phyloP scores from a whole-genome alignment of 345 rosid genomes.

The Gossypium longicalyx region DNA sequence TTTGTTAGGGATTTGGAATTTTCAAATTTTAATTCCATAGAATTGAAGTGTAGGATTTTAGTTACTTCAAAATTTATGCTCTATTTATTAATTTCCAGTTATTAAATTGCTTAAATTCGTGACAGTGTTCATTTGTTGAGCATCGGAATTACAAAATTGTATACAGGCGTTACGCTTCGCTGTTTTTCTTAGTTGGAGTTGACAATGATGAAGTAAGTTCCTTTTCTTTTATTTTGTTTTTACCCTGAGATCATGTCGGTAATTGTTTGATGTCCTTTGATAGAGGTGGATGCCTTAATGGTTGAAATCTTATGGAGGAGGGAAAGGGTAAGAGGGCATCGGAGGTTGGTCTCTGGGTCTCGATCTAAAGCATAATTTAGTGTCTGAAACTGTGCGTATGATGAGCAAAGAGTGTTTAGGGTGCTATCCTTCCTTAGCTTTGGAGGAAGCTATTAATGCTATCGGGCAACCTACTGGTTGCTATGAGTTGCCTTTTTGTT shows the following conservation, averaged over 20 bases:
- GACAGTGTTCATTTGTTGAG: constrained; percentile 95
- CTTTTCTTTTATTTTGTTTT: neutral
- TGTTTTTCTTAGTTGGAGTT: constrained; percentile 94
- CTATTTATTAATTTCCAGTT: neutral
- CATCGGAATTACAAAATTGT: constrained; percentile 98
- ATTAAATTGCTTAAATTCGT: neutral
- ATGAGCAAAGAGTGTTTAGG: neutral
- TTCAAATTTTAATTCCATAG: neutral
- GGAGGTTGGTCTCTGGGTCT: neutral
- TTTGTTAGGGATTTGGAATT: neutral
- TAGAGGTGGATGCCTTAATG: neutral
- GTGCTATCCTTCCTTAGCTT: neutral
- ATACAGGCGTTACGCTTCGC: constrained; percentile 88
- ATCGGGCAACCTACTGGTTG: neutral
- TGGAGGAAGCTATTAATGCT: neutral
- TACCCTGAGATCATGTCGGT: neutral
- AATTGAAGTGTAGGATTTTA: neutral
- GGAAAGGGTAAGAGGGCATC: too few relatives aligned
- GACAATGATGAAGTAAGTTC: constrained; percentile 82
- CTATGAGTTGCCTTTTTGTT: neutral
- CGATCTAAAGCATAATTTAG: neutral
- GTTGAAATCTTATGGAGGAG: neutral
- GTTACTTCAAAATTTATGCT: neutral
- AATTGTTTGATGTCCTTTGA: neutral
- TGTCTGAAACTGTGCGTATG: neutral